A percentile compares a stretch with the other conserved stretches of the same genome.
Conservation (phyloP, 768 basidiomycete genomes). For the Rubroboletus pulcherrimus region DNA sequence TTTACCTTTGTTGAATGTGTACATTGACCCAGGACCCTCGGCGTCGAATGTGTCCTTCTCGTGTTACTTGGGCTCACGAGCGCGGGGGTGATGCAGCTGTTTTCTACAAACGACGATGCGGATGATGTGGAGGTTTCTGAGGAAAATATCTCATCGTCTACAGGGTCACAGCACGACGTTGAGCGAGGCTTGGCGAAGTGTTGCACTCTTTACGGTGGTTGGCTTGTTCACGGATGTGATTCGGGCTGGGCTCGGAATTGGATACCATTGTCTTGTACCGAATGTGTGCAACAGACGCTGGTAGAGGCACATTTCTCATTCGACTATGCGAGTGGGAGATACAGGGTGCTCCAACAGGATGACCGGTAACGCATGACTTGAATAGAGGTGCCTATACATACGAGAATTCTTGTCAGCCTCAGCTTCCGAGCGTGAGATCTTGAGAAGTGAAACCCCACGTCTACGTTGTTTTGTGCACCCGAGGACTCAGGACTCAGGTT, state of each 20-base stretch:
- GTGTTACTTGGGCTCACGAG: background rate
- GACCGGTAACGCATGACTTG: background rate
- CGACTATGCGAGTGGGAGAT: background rate
- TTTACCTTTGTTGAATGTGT: slow-evolving; percentile 12
- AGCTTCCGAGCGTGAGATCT: background rate
- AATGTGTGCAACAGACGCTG: background rate
- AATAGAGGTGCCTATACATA: background rate
- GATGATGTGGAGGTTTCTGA: background rate
- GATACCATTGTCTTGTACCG: background rate
- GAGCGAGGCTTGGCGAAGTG: background rate
- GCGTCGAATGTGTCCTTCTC: slow-evolving; percentile 6
- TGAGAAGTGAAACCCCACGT: background rate
- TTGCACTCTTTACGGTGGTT: background rate
- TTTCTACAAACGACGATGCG: background rate
- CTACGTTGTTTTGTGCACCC: background rate
- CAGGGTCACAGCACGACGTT: background rate
- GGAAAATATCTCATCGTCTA: background rate
- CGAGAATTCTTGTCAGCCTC: background rate
- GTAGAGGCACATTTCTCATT: background rate
- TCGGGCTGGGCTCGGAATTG: background rate
- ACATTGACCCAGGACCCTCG: slow-evolving; percentile 10
- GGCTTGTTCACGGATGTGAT: background rate
- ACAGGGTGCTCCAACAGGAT: background rate
- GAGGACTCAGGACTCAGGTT: background rate
- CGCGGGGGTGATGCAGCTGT: background rate